phyloP scores from a whole-genome alignment of 202 grass and related monocot genomes.

The Carex arenaria region DNA sequence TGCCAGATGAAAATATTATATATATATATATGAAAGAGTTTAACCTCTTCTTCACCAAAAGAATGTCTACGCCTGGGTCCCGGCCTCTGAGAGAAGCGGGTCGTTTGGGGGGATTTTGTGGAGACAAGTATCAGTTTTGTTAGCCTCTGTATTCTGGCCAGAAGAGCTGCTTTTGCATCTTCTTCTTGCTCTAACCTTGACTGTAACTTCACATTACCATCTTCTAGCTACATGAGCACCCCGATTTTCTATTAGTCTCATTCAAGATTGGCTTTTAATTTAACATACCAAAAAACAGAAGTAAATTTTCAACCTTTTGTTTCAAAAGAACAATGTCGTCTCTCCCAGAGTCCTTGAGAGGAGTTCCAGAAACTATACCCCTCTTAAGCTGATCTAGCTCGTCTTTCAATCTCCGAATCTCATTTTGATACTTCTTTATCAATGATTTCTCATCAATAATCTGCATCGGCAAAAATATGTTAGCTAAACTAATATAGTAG shows the following conservation, averaged over 20 bases:
- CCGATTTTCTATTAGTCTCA: neutral
- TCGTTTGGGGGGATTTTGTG: constrained; percentile 68
- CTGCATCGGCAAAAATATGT: constrained; percentile 37
- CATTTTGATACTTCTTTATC: constrained; percentile 99
- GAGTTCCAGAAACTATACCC: constrained; percentile 80
- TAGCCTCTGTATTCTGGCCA: constrained; percentile 87
- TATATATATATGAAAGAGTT: neutral
- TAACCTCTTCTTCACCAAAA: constrained; percentile 99
- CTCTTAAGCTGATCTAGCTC: constrained; percentile 94
- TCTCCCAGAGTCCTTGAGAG: constrained; percentile 55
- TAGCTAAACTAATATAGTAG: constrained; percentile 29
- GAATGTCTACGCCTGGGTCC: constrained; percentile 90
- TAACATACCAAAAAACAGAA: neutral
- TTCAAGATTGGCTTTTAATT: neutral
- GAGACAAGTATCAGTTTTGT: constrained; percentile 99
- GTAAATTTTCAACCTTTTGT: constrained; percentile 59
- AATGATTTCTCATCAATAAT: constrained; percentile 99
- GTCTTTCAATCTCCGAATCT: constrained; percentile 90
- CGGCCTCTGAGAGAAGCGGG: constrained; percentile 72
- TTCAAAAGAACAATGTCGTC: constrained; percentile 93
- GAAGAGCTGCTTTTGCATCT: constrained; percentile 95
- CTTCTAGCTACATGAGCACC: constrained; percentile 64
- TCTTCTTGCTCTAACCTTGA: constrained; percentile 98
- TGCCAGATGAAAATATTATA: neutral
- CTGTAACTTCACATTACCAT: constrained; percentile 96